Conservation (phyloP, 306 rosid species). For the Trifolium dubium region DNA sequence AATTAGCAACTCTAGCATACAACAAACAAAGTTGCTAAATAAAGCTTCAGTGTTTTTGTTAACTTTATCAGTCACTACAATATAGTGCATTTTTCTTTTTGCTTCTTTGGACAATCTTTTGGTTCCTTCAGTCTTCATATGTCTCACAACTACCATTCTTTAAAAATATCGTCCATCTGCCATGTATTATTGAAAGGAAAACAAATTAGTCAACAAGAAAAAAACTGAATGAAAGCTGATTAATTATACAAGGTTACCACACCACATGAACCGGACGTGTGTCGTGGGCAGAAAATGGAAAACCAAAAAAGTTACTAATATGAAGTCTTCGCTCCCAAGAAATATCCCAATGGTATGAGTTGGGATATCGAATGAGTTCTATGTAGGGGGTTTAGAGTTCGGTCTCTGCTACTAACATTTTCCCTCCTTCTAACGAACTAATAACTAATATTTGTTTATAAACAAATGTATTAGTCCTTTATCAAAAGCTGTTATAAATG, state of each 20-base stretch:
- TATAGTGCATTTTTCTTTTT: not conserved
- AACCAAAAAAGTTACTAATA: not conserved
- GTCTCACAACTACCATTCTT: constrained; percentile 23
- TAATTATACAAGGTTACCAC: not conserved
- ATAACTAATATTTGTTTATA: no score
- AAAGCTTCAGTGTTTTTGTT: not conserved
- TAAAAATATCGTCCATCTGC: constrained; percentile 13
- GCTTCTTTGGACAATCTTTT: constrained; percentile 8
- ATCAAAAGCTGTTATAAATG: constrained; percentile 48
- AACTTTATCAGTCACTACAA: not conserved
- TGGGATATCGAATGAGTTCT: no score
- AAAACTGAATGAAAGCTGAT: constrained; percentile 19
- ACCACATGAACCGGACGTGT: not conserved
- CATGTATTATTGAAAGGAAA: constrained; percentile 21
- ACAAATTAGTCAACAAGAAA: not conserved
- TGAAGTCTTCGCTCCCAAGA: not conserved
- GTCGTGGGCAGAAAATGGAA: not conserved
- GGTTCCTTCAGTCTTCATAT: not conserved
- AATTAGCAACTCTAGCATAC: constrained; percentile 2
- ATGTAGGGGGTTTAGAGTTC: no score
- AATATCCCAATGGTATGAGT: no score
- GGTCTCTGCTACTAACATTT: no score
- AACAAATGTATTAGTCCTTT: not conserved
- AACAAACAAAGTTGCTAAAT: constrained; percentile 1
- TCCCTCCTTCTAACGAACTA: no score